Evolutionary conservation across 371 early-diverging fungal species (phyloP).

Genomic region (Mortierella sp.): DNA sequence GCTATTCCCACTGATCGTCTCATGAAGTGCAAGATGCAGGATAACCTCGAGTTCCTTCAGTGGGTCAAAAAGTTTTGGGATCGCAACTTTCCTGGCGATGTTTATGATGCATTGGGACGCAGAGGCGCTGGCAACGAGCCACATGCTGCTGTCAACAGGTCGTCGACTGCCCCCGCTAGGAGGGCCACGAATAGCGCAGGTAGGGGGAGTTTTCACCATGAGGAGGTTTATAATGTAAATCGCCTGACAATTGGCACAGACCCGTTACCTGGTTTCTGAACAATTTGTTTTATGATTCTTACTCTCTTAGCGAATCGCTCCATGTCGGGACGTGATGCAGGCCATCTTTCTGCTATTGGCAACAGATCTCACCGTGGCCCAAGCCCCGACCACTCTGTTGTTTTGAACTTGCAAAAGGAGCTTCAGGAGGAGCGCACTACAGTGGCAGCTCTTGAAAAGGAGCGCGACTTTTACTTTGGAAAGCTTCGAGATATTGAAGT

Average conservation of each 20-base stretch:
- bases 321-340: slow-evolving; percentile 39
- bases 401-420: slow-evolving; percentile 59
- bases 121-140: slow-evolving; percentile 62
- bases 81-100: slow-evolving; percentile 69
- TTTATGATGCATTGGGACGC: slow-evolving; percentile 78
- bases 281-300: background rate
- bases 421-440: slow-evolving; percentile 82
- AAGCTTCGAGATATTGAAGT: slow-evolving; percentile 96
- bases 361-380: slow-evolving; percentile 55
- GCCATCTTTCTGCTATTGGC: slow-evolving; percentile 28
- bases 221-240: background rate
- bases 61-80: slow-evolving; percentile 86
- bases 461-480: slow-evolving; percentile 95
- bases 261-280: background rate
- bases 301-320: slow-evolving; percentile 43
- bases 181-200: slow-evolving; percentile 41
- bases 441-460: slow-evolving; percentile 94
- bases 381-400: slow-evolving; percentile 50
- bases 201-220: no score
- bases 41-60: slow-evolving; percentile 88
- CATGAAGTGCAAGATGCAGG: slow-evolving; percentile 85
- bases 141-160: slow-evolving; percentile 46
- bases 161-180: slow-evolving; percentile 43
- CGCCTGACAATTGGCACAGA: background rate
- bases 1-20: slow-evolving; percentile 77